These are phyloP conservation scores for Ganoderma sp. DNA, from an alignment of 1,284 basidiomycete genomes.

Conservation along the genomic window DNA sequence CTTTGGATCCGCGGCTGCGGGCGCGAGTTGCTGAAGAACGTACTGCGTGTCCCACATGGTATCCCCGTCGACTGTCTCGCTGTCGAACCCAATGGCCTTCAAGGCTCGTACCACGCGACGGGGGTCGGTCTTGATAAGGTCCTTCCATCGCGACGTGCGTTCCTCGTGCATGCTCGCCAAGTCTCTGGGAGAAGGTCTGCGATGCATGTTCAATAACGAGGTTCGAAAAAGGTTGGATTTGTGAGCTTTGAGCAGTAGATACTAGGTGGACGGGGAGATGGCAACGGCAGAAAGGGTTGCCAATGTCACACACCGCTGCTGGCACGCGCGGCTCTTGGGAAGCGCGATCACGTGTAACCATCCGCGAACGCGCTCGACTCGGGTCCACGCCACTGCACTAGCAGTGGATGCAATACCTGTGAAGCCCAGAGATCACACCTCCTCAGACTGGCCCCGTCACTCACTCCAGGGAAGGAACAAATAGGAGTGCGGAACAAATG, in stretches of 20 bases:
- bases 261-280: background rate
- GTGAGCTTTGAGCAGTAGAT: background rate
- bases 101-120: constrained; percentile 17
- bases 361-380: background rate
- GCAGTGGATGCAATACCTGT: too few species aligned
- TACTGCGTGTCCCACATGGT: constrained; percentile 11
- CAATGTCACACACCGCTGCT: background rate
- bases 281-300: background rate
- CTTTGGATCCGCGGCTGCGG: constrained; percentile 6
- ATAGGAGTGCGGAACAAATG: too few species aligned
- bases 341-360: constrained; percentile 1
- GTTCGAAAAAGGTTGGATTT: background rate
- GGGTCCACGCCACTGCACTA: too few species aligned
- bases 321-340: background rate
- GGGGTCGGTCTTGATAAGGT: constrained; percentile 22
- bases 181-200: background rate
- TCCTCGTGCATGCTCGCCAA: background rate
- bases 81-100: constrained; percentile 2
- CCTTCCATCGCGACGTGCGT: constrained; percentile 13
- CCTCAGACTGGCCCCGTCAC: too few species aligned
- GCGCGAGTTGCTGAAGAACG: constrained; percentile 7
- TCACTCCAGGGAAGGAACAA: too few species aligned
- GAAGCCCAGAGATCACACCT: too few species aligned
- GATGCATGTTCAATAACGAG: background rate
- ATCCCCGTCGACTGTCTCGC: constrained; percentile 22